phyloP scores from a whole-genome alignment of 768 basidiomycete species.

The Chalciporus sphaerocephalus region DNA sequence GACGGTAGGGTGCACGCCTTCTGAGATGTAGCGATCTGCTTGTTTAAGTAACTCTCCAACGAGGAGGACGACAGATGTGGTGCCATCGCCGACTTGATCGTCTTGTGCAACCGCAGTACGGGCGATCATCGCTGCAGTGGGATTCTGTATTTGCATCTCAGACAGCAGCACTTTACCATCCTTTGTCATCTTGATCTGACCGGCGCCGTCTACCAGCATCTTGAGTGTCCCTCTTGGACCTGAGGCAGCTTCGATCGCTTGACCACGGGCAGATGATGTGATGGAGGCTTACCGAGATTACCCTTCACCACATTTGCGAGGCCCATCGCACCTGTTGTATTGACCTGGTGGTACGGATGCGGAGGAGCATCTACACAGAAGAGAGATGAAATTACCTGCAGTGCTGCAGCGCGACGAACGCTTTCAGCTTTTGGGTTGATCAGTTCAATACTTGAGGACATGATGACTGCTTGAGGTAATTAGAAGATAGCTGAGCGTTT shows the following conservation, averaged over 20 bases:
- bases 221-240: conserved; percentile 97
- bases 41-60: conserved; percentile 96
- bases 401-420: conserved; percentile 81
- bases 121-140: conserved; percentile 98
- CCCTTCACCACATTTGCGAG: conserved; percentile 95
- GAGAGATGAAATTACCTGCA: conserved; percentile 59
- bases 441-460: conserved; percentile 83
- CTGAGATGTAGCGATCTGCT: conserved; percentile 95
- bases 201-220: conserved; percentile 98
- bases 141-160: conserved; percentile 99
- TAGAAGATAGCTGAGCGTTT: too few species aligned
- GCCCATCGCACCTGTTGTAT: conserved; percentile 92
- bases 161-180: conserved; percentile 97
- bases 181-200: conserved; percentile 99
- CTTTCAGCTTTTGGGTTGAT: conserved; percentile 97
- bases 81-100: conserved; percentile 98
- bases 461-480: conserved; percentile 30
- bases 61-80: conserved; percentile 92
- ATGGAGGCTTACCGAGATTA: conserved; percentile 73
- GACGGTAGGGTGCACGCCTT: conserved; percentile 97
- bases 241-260: conserved; percentile 35
- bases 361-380: conserved; percentile 17
- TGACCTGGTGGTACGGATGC: conserved; percentile 54
- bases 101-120: conserved; percentile 98
- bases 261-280: conserved; percentile 11